Percentiles rank a stretch among this genome's conserved stretches.
Conservation (phyloP, 352 stramenopile genomes). For the Pythium brachiatum region DNA sequence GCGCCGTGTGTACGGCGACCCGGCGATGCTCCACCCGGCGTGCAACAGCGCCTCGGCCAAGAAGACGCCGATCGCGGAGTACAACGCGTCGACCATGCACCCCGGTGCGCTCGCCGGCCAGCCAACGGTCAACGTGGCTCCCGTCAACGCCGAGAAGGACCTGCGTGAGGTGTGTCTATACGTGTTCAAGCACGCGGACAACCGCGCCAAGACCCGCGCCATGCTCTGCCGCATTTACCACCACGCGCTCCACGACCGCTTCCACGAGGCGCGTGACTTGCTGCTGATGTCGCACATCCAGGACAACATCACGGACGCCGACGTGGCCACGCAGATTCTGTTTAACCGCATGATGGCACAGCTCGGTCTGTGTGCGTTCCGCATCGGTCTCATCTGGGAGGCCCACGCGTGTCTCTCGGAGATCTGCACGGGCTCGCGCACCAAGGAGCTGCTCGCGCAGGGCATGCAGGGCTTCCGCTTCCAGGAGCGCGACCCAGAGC, state of each 20-base stretch:
- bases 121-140: constrained; percentile 52
- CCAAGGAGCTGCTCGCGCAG: constrained; percentile 97
- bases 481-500: constrained; percentile 94
- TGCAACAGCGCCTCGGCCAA: constrained; percentile 56
- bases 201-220: constrained; percentile 92
- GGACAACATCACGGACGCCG: constrained; percentile 91
- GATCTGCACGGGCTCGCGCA: constrained; percentile 92
- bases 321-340: constrained; percentile 97
- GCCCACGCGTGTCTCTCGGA: constrained; percentile 97
- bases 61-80: constrained; percentile 43
- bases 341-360: constrained; percentile 96
- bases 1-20: constrained; percentile 83
- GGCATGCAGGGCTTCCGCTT: constrained; percentile 90
- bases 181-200: constrained; percentile 93
- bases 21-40: constrained; percentile 82
- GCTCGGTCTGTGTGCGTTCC: constrained; percentile 96
- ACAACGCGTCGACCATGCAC: constrained; percentile 64
- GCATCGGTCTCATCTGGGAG: constrained; percentile 93
- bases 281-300: constrained; percentile 99
- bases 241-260: constrained; percentile 97
- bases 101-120: constrained; percentile 74
- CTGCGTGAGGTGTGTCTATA: constrained; percentile 90
- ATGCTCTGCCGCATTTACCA: constrained; percentile 99
- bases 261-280: constrained; percentile 97
- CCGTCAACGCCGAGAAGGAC: constrained; percentile 77